Percentiles rank a stretch among this genome's conserved stretches.
Evolutionary conservation across 768 basidiomycete genomes (phyloP).

Genomic region (Suillus spraguei): DNA sequence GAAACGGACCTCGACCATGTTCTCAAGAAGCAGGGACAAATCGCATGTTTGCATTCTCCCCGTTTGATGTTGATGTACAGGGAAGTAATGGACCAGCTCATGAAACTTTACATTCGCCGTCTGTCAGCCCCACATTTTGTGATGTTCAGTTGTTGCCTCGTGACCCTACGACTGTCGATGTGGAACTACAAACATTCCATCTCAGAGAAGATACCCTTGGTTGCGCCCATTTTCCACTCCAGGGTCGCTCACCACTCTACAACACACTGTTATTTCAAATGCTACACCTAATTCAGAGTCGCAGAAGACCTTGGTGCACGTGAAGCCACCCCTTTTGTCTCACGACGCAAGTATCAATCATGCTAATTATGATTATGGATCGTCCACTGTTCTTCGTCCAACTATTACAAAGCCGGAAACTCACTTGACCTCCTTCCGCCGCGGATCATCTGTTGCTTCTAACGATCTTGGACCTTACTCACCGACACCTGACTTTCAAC

Average conservation of each 20-base stretch:
- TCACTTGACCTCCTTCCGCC: not conserved
- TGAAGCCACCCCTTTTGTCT: not conserved
- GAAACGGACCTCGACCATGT: too few relatives aligned
- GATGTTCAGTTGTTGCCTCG: not conserved
- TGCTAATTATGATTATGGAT: not conserved
- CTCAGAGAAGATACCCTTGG: not conserved
- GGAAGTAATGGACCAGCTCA: too few relatives aligned
- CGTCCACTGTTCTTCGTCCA: not conserved
- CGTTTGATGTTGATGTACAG: slow-evolving; percentile 19
- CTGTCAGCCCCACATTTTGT: not conserved
- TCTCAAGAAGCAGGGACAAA: slow-evolving; percentile 5
- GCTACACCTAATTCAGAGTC: too few relatives aligned
- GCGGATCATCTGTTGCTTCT: not conserved
- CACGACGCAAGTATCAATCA: not conserved
- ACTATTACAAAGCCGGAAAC: not conserved
- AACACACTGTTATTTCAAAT: not conserved
- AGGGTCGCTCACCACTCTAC: not conserved
- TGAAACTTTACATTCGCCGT: not conserved
- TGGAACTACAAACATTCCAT: not conserved
- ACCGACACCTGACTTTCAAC: slow-evolving; percentile 1
- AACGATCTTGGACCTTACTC: not conserved
- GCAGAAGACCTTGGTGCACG: not conserved
- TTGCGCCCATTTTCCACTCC: slow-evolving; percentile 6
- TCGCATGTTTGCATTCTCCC: slow-evolving; percentile 31
- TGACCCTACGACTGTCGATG: not conserved